A percentile compares a stretch with the other conserved stretches of the same genome.
phyloP scores from a whole-genome alignment of 441 rosid species.

The Arabidopsis lyrata region DNA sequence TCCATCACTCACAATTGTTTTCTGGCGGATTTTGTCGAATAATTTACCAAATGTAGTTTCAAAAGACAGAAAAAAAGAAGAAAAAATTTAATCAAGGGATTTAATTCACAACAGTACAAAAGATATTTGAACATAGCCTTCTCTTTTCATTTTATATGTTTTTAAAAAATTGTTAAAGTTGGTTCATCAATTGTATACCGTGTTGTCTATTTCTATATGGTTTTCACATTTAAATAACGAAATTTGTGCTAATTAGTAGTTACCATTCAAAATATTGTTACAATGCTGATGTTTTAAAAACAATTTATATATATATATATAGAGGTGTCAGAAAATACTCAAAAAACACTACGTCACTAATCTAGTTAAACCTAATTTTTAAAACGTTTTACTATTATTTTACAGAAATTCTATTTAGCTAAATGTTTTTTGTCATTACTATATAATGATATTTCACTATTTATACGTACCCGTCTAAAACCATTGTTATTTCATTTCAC shows the following conservation, averaged over 20 bases:
- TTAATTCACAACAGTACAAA: background rate
- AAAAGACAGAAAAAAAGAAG: background rate
- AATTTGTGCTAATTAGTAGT: too few relatives aligned
- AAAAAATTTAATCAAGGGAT: background rate
- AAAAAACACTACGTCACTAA: background rate
- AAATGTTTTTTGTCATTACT: background rate
- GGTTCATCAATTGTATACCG: background rate
- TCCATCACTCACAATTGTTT: background rate
- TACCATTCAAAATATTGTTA: background rate
- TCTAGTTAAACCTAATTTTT: background rate
- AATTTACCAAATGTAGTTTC: background rate
- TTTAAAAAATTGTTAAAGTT: background rate
- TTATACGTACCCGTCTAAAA: background rate
- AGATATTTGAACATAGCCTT: background rate
- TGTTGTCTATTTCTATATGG: background rate
- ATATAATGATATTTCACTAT: background rate
- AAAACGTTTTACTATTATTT: background rate
- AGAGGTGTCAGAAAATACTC: too few relatives aligned
- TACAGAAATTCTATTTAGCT: background rate
- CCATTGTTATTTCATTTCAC: background rate
- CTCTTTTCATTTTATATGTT: background rate
- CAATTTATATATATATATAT: too few relatives aligned
- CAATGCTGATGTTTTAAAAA: too few relatives aligned
- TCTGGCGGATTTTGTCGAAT: background rate
- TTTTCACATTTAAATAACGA: background rate